These are phyloP conservation scores for Fabrea salina DNA, from an alignment of 169 alveolate species.

Conservation along the genomic window DNA sequence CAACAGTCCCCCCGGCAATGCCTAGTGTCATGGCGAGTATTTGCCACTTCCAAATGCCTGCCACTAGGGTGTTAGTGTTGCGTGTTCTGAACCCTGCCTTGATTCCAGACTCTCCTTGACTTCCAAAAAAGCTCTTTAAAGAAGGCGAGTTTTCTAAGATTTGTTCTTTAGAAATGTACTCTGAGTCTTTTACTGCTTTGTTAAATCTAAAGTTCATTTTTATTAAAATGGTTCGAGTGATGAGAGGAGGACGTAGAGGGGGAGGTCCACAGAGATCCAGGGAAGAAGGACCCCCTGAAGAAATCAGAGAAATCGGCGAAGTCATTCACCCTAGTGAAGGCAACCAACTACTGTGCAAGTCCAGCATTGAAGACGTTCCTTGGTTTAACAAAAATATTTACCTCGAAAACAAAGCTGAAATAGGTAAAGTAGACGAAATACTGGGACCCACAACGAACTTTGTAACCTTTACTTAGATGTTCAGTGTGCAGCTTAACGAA, in stretches of 20 bases:
- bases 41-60: not conserved
- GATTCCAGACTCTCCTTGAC: not conserved
- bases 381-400: conserved; percentile 93
- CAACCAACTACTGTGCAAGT: conserved; percentile 83
- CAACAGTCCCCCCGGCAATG: not conserved
- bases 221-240: conserved; percentile 28
- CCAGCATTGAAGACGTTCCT: conserved; percentile 88
- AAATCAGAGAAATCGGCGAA: conserved; percentile 81
- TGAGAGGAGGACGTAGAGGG: conserved; percentile 31
- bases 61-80: not conserved
- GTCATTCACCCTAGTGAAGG: conserved; percentile 90
- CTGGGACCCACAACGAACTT: conserved; percentile 92
- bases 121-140: not conserved
- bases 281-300: conserved; percentile 66
- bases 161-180: no score
- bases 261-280: conserved; percentile 46
- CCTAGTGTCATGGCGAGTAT: not conserved
- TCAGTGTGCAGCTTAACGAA: conserved; percentile 48
- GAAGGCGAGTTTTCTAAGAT: not conserved
- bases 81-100: no score
- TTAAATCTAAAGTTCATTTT: no score
- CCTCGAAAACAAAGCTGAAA: conserved; percentile 91
- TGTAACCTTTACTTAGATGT: conserved; percentile 72
- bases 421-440: conserved; percentile 94
- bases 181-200: no score